Conservation (phyloP, 345 rosid species). For the Citrus unshiu region DNA sequence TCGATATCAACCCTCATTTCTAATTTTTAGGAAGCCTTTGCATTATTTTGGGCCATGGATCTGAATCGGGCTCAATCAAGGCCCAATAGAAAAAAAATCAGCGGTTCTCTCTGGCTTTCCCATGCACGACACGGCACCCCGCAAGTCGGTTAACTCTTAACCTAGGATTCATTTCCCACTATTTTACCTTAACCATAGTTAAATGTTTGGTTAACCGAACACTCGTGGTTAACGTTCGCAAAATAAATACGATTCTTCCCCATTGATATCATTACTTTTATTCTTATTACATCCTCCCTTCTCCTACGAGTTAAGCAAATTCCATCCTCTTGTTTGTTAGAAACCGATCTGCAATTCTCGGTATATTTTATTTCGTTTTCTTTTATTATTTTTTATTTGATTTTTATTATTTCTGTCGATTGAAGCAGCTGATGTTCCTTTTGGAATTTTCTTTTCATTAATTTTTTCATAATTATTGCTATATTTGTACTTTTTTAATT, state of each 20-base stretch:
- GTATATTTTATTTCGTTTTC: not conserved
- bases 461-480: too few relatives aligned
- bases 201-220: not conserved
- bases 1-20: too few relatives aligned
- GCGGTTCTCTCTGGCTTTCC: not conserved
- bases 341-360: not conserved
- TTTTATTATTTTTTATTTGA: not conserved
- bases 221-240: not conserved
- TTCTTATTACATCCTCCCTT: too few relatives aligned
- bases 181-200: not conserved
- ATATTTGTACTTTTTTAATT: too few relatives aligned
- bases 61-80: slow-evolving; percentile 18
- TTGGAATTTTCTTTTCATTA: too few relatives aligned
- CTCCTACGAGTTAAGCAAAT: not conserved
- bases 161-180: too few relatives aligned
- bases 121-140: not conserved
- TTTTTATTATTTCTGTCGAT: not conserved
- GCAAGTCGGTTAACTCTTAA: not conserved
- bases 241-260: not conserved
- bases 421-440: not conserved
- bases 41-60: too few relatives aligned
- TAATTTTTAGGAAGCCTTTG: too few relatives aligned
- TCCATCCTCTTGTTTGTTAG: not conserved
- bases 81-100: not conserved
- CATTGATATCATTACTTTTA: too few relatives aligned